A percentile compares a stretch with the other conserved stretches of the same genome.
phyloP scores from a whole-genome alignment of 139 green algal species.

The Chlamydomonas schloesseri region DNA sequence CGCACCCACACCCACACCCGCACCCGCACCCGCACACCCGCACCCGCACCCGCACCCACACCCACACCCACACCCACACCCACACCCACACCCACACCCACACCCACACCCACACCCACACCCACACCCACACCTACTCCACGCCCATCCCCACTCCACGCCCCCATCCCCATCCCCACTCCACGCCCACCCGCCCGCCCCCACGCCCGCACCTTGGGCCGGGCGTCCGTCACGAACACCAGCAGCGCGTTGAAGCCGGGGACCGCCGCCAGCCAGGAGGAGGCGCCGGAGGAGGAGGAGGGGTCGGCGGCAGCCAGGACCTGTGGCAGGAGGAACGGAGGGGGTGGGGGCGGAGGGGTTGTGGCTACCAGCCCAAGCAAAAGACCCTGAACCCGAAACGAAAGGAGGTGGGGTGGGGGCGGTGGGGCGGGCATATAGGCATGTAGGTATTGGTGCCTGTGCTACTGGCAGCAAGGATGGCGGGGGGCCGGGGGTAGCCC shows the following conservation, averaged over 20 bases:
- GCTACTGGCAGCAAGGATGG: no score
- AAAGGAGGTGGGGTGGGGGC: no score
- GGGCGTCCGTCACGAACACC: conserved; percentile 62
- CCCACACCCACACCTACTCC: neutral
- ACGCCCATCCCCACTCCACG: conserved; percentile 59
- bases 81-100: conserved; percentile 55
- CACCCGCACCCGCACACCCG: no score
- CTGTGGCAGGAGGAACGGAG: neutral
- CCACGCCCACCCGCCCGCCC: neutral
- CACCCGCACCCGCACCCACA: no score
- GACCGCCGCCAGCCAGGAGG: conserved; percentile 58
- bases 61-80: neutral
- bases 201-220: conserved; percentile 84
- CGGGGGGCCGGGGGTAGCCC: no score
- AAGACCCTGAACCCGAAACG: no score
- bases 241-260: conserved; percentile 56
- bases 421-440: no score
- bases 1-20: no score
- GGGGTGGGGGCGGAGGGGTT: neutral
- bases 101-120: conserved; percentile 44
- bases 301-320: conserved; percentile 72
- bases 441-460: no score
- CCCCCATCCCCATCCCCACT: conserved; percentile 16
- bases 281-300: no score
- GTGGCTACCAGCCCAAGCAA: no score